Percentiles rank a stretch among this genome's conserved stretches.
These are phyloP conservation scores for Suhomyces taliae DNA, from an alignment of 1,139 yeast species.

Conservation along the genomic window DNA sequence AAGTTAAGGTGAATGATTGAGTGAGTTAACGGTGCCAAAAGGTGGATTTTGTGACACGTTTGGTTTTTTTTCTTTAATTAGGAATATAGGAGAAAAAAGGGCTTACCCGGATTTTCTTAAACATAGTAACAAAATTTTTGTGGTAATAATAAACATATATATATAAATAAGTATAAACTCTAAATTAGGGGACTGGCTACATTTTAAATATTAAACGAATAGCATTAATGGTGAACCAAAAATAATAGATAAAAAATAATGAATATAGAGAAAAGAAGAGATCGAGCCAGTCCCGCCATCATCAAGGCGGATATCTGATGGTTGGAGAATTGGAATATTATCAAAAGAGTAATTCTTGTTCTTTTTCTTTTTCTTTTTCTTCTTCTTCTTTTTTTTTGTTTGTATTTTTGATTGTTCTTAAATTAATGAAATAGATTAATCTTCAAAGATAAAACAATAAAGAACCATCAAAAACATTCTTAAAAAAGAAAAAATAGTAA, in stretches of 20 bases:
- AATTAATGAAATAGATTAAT: background rate
- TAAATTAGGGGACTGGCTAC: constrained; percentile 1
- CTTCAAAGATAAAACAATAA: background rate
- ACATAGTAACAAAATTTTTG: background rate
- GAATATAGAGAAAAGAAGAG: constrained; percentile 10
- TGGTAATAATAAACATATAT: background rate
- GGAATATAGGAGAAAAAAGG: background rate
- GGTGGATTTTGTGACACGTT: too few species aligned
- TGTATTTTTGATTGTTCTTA: too few species aligned
- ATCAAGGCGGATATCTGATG: constrained; percentile 1
- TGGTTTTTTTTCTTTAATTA: too few species aligned
- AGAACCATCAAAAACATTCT: too few species aligned
- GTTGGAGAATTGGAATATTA: background rate
- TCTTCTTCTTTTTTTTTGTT: background rate
- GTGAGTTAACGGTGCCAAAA: too few species aligned
- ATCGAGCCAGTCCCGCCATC: constrained; percentile 6
- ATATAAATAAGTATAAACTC: too few species aligned
- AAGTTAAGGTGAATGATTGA: too few species aligned
- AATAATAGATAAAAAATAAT: constrained; percentile 7
- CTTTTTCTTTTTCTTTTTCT: background rate
- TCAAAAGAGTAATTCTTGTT: background rate
- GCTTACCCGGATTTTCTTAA: constrained; percentile 1
- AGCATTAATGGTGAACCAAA: constrained; percentile 12
- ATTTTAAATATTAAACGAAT: constrained; percentile 7
- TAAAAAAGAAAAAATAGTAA: too few species aligned